A percentile compares a stretch with the other conserved stretches of the same genome.
Evolutionary conservation across 306 rosid species (phyloP).

Genomic region (Chamaecrista fasciculata): DNA sequence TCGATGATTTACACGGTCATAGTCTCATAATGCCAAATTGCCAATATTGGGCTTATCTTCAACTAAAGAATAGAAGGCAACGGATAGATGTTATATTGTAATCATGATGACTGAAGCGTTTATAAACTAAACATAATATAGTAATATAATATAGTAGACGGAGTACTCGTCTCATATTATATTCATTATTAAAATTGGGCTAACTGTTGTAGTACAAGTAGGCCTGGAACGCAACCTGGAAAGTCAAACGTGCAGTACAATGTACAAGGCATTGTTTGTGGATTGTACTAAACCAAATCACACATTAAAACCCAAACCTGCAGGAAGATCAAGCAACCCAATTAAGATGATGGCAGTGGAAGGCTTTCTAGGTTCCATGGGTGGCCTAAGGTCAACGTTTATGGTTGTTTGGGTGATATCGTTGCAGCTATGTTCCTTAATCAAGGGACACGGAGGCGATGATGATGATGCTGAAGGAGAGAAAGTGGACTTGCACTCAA

Average conservation of each 20-base stretch:
- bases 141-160: background rate
- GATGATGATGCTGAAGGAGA: background rate
- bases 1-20: too few species aligned
- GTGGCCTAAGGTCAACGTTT: conserved; percentile 51
- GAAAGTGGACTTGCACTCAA: conserved; percentile 32
- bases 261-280: too few species aligned
- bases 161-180: background rate
- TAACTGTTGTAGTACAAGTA: conserved; percentile 11
- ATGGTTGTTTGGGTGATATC: conserved; percentile 31
- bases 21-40: too few species aligned
- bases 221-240: background rate
- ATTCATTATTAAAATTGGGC: background rate
- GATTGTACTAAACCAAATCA: background rate
- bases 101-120: too few species aligned
- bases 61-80: too few species aligned
- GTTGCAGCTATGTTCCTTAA: conserved; percentile 12
- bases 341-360: too few species aligned
- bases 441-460: conserved; percentile 44
- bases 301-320: background rate
- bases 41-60: too few species aligned
- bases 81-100: too few species aligned
- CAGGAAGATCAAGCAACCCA: too few species aligned
- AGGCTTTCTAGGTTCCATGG: conserved; percentile 30
- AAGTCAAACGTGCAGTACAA: conserved; percentile 18
- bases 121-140: too few species aligned